Percentiles rank a stretch among this genome's conserved stretches.
phyloP scores from a whole-genome alignment of 208 protist species.

The Trypanosoma conorhini region DNA sequence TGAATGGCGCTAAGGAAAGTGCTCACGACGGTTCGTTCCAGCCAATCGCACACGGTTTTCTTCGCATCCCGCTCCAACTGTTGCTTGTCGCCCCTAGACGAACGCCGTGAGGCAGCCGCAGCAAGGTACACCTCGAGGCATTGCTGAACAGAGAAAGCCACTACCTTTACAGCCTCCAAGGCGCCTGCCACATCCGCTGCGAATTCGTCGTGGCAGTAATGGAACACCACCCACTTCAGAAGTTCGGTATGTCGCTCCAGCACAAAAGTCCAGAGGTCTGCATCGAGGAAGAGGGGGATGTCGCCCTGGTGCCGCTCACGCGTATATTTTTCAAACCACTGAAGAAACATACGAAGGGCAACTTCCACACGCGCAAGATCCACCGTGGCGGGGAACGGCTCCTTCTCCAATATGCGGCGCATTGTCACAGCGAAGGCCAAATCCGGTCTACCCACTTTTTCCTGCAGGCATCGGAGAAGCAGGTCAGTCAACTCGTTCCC shows the following conservation, averaged over 20 bases:
- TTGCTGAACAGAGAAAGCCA: constrained; percentile 41
- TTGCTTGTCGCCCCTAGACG: not conserved
- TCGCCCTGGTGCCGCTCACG: constrained; percentile 46
- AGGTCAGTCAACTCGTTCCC: constrained; percentile 6
- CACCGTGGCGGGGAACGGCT: constrained; percentile 31
- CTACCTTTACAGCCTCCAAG: constrained; percentile 32
- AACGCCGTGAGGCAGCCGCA: not conserved
- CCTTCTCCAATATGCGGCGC: constrained; percentile 26
- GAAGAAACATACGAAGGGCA: constrained; percentile 51
- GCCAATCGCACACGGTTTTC: constrained; percentile 10
- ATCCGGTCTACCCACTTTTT: constrained; percentile 5
- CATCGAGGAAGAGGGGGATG: constrained; percentile 38
- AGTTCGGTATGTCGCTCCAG: constrained; percentile 64
- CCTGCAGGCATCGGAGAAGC: constrained; percentile 11
- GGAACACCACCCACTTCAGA: constrained; percentile 43
- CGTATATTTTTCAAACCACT: constrained; percentile 62
- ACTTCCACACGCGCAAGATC: constrained; percentile 54
- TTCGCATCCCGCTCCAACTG: not conserved
- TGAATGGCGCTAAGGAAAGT: constrained; percentile 21
- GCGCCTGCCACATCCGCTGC: not conserved
- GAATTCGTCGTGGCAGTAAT: constrained; percentile 6
- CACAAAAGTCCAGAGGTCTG: constrained; percentile 76
- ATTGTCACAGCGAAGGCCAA: constrained; percentile 37
- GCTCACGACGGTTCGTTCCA: constrained; percentile 10
- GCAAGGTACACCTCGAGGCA: constrained; percentile 45